Base-by-base conservation (phyloP, 1,139 yeast species). In the Blastobotrys persicus region DNA sequence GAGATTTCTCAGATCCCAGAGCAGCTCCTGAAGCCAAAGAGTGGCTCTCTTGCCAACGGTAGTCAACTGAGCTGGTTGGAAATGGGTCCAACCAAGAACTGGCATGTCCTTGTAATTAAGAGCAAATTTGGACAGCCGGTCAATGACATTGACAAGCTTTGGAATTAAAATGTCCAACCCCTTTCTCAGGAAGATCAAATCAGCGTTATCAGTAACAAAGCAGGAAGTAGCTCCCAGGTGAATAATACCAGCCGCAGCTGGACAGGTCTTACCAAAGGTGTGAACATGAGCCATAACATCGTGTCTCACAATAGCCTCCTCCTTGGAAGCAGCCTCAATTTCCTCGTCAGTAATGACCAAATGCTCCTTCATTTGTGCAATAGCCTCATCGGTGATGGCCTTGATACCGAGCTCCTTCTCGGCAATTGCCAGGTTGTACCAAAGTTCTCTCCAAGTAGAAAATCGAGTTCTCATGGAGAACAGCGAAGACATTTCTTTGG, bases 251-350 rank as follows among this genome's bases (percentile, higher is more conserved):
- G 98, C 92, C 32, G 99, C 99, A 9, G 84, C 85, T 16, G 99
- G 99, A 63, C 95, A 87, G 31, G 87, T 81, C 60, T 84, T 78
- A 58, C 98, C 98, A 68, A 86, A 92, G 49, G 85, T 88, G 66
- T 94, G 98, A 54, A 92, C 98, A 63, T 92, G 98, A 51, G 98
- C 96, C 99, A 92, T 92, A 61, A 92, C 99, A 70, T 92, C 99
- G 71, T 92, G 99, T 75, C 99, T 86, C 50, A 92, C 98, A 68
- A 86, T 89, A 51, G 98, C 96, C 71, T 92, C 99, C 74, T 92
- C 98, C 64, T 80, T 81, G 48, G 92, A 76, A 42, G 98, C 98
- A 53, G 77, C 87, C 49, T 76, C 88, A 59, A 94, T 88, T 65
- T 94, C 98, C 59, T 88, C 92, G 68, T 92, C 98, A 18, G 97